A percentile compares a stretch with the other conserved stretches of the same genome.
phyloP scores from a whole-genome alignment of 2,329 filamentous ascomycete species.

The Penicillium rolfsii region DNA sequence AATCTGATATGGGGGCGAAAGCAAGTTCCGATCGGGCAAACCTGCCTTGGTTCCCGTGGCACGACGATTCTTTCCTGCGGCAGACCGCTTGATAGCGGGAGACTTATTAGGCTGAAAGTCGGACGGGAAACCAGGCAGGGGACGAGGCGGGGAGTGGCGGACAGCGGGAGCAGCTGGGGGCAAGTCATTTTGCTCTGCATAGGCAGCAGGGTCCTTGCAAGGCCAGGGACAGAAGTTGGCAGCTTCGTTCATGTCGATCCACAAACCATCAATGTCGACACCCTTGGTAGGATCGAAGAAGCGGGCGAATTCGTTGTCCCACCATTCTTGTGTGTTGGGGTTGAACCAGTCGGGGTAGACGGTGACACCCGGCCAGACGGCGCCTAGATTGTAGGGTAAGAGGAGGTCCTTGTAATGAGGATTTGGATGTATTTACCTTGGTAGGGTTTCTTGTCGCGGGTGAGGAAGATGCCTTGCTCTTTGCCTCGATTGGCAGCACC shows the following conservation, averaged over 20 bases:
- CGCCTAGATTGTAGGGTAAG: slow-evolving; percentile 48
- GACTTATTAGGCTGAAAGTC: slow-evolving; percentile 63
- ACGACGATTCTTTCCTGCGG: slow-evolving; percentile 10
- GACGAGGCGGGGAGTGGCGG: slow-evolving; percentile 60
- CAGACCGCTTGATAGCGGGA: slow-evolving; percentile 15
- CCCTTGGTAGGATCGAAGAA: slow-evolving; percentile 69
- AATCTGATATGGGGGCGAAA: slow-evolving; percentile 68
- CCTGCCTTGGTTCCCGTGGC: slow-evolving; percentile 54
- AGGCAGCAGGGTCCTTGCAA: slow-evolving; percentile 58
- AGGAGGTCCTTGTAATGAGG: slow-evolving; percentile 6
- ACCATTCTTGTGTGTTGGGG: slow-evolving; percentile 65
- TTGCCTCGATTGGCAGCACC: slow-evolving; percentile 64
- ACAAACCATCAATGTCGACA: slow-evolving; percentile 75
- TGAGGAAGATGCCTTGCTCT: slow-evolving; percentile 59
- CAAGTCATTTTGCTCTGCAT: slow-evolving; percentile 48
- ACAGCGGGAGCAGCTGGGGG: slow-evolving; percentile 66
- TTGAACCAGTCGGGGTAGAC: slow-evolving; percentile 80
- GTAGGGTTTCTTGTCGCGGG: slow-evolving; percentile 58
- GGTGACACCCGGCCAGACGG: slow-evolving; percentile 76
- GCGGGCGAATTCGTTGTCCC: slow-evolving; percentile 66
- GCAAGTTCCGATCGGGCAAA: slow-evolving; percentile 64
- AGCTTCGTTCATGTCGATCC: slow-evolving; percentile 72
- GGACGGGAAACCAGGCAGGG: slow-evolving; percentile 69
- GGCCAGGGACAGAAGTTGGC: slow-evolving; percentile 59
- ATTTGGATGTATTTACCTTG: slow-evolving; percentile 39